Evolutionary conservation across 2,329 filamentous ascomycete genomes (phyloP), one percentile per base, ranked within the genome.

Genomic region (Acrodontium crateriforme): DNA sequence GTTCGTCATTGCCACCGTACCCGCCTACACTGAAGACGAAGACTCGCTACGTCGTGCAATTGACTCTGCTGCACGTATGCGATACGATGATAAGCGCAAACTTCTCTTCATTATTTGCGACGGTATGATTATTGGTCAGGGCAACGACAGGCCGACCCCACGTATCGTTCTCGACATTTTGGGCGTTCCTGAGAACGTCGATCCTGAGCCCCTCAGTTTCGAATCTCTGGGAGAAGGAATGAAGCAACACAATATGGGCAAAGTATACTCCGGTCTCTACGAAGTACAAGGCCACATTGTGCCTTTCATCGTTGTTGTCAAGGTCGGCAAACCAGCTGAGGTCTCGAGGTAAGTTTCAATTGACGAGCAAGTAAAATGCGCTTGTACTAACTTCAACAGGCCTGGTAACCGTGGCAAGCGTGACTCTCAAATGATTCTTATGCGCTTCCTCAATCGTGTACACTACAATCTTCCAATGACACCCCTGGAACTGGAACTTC

Each of bases 201-300:
- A 98, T 48, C 89, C 91, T 1, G 87, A 95, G 53, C 83, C 89
- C 3, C 67, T 98, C 32, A 94, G 84, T 65, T 98, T 98, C 45
- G 87, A 98, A 53, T 87, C 83, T 50, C 70, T 98, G 18, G 89
- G 89, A 34, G 87, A 95, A 58, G 89, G 89, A 52, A 72, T 79
- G 59, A 93, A 92, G 61, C 89, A 95, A 56, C 89, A 95, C 65
- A 98, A 98, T 57, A 95, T 95, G 87, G 89, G 81, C 56, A 98
- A 98, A 59, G 74, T 94, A 40, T 98, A 98, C 59, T 94, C 89
- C 12, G 89, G 89, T 49, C 66, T 98, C 4, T 98, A 98, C 54
- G 89, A 98, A 58, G 85, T 94, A 5, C 82, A 94, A 50, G 89
- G 89, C 38, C 87, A 98, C 52, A 95, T 98, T 42, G 89, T 98